Conservation (phyloP, 768 basidiomycete species). For the Sistotremastrum niveocremeum region DNA sequence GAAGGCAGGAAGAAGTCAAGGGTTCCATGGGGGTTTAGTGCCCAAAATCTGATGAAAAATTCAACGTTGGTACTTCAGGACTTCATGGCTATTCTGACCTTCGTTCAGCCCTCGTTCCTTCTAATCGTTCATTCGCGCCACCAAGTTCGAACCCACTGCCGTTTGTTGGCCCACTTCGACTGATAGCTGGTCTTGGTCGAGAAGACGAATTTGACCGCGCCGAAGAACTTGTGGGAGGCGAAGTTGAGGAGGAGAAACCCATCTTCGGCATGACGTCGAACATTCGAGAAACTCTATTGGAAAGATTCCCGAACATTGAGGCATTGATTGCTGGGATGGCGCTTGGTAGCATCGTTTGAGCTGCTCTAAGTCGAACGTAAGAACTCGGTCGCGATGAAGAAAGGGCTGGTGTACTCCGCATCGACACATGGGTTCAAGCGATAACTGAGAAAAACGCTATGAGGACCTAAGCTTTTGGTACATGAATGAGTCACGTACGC, state of each 20-base stretch:
- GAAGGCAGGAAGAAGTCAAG: conserved; percentile 27
- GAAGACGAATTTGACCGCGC: neutral
- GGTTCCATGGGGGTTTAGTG: conserved; percentile 30
- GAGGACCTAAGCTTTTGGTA: too few species aligned
- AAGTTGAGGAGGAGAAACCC: neutral
- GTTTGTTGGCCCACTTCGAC: neutral
- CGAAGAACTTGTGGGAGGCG: neutral
- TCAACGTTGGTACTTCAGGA: neutral
- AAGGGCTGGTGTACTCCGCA: conserved; percentile 9
- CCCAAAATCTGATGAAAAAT: conserved; percentile 19
- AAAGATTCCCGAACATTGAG: conserved; percentile 15
- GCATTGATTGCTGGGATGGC: conserved; percentile 20
- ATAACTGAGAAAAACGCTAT: too few species aligned
- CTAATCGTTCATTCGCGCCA: conserved; percentile 6
- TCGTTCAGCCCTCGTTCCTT: conserved; percentile 12
- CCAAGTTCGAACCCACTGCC: conserved; percentile 5
- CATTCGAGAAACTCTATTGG: conserved; percentile 15
- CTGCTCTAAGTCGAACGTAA: conserved; percentile 8
- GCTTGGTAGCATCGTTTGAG: conserved; percentile 11
- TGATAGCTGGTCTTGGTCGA: neutral
- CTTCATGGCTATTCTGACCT: conserved; percentile 4
- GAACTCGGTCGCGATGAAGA: conserved; percentile 7
- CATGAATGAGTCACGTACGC: conserved; percentile 17
- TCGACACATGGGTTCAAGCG: conserved; percentile 30
- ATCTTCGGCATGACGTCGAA: conserved; percentile 10